Percentiles rank a stretch among this genome's conserved stretches.
Conservation (phyloP, 495 filamentous ascomycete species). For the Rhizodiscina lignyota region DNA sequence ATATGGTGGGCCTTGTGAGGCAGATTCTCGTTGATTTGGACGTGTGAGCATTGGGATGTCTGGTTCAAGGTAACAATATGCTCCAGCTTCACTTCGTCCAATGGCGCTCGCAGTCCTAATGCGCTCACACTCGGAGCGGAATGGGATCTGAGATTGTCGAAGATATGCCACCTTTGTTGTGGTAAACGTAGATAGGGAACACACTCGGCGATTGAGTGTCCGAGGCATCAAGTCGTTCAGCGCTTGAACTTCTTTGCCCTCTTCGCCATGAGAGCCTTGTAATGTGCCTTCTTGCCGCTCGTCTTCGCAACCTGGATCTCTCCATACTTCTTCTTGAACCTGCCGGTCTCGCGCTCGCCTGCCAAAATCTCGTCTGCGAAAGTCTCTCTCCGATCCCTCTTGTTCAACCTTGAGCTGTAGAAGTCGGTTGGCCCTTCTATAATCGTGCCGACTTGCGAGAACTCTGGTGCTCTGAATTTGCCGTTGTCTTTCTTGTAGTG, state of each 20-base stretch:
- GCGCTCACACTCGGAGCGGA: too few species aligned
- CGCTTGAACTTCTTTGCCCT: slow-evolving; percentile 24
- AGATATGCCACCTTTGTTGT: too few species aligned
- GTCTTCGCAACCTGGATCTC: slow-evolving; percentile 49
- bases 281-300: slow-evolving; percentile 57
- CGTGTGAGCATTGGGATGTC: background rate
- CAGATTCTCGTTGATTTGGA: slow-evolving; percentile 19
- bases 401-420: slow-evolving; percentile 57
- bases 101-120: too few species aligned
- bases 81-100: too few species aligned
- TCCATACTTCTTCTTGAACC: slow-evolving; percentile 55
- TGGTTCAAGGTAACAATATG: too few species aligned
- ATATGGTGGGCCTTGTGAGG: slow-evolving; percentile 40
- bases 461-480: slow-evolving; percentile 53
- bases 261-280: slow-evolving; percentile 46
- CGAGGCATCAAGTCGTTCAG: too few species aligned
- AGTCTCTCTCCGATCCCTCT: slow-evolving; percentile 76
- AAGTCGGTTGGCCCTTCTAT: slow-evolving; percentile 83
- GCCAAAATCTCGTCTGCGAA: slow-evolving; percentile 80
- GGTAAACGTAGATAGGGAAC: too few species aligned
- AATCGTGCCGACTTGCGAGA: slow-evolving; percentile 75
- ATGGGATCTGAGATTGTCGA: too few species aligned
- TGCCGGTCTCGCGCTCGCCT: slow-evolving; percentile 36
- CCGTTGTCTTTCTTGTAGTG: slow-evolving; percentile 77
- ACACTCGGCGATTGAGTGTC: too few species aligned